Base-by-base conservation (phyloP, 306 rosid genomes). In the Casuarina glauca region DNA sequence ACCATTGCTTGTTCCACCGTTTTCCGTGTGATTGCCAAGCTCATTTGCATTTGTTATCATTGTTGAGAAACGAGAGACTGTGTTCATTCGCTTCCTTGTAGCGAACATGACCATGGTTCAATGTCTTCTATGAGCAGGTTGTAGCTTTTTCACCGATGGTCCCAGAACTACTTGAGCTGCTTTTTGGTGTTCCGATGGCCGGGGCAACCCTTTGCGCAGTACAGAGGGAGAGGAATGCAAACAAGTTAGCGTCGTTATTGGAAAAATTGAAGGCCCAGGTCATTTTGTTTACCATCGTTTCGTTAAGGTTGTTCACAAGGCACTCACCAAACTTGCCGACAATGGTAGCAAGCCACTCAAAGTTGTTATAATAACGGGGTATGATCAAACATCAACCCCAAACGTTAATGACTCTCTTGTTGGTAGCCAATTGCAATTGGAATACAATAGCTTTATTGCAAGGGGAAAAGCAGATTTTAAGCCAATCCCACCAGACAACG, bases 161-260 rank as follows among this genome's bases (percentile, higher is more conserved):
- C 61, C 98, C 98, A 69, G 96, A 83, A 48, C 77, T 89, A 3
- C 89, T 88, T 41, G 98, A 94, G 87, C 92, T 94, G 44, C 96
- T 92, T 78, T 92, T 89, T 79, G 87, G 87, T 7, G 87, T 82
- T 75, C 95, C 98, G 4, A 94, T 94, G 98, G 89, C 94, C 0
- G 98, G 95, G 36, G 98, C 87, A 53, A 48, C 89, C 52, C 85
- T 94, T 53, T 89, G 88, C 73, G 86, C 96, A 1, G 94, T 94
- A 26, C 90, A 94, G 79, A 78, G 75, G 45, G 85, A 52, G 52
- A 77, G 89, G 46, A 96, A 94, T 52, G 51, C 84, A 4, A 61
- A 85, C 76, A 74, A 86, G 49, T 81, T 94, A 72, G 81, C 94
- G 0, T 35, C 66, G 19, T 70, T 87, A 72, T 80, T 94, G 58